Percentiles rank a stretch among this genome's conserved stretches.
Evolutionary conservation across 805 yeast species (phyloP).

Genomic region (Peterozyma xylosa): DNA sequence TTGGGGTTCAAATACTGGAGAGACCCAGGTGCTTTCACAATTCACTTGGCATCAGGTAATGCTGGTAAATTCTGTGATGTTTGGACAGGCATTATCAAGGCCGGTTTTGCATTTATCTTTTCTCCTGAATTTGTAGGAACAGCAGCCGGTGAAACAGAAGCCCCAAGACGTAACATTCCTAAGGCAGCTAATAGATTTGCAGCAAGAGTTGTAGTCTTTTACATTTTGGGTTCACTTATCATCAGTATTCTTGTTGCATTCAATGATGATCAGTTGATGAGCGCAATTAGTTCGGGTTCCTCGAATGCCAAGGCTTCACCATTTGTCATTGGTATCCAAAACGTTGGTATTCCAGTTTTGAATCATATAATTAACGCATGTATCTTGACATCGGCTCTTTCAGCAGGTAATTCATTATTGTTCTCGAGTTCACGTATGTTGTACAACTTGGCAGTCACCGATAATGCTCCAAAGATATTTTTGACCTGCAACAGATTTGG

Average conservation of each 20-base stretch:
- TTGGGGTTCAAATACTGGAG: constrained; percentile 38
- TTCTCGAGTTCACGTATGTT: constrained; percentile 48
- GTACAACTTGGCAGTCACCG: constrained; percentile 49
- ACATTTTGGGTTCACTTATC: constrained; percentile 26
- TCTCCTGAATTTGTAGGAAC: constrained; percentile 22
- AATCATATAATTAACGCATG: constrained; percentile 77
- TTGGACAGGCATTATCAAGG: constrained; percentile 55
- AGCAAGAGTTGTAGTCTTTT: constrained; percentile 23
- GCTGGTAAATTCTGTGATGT: constrained; percentile 60
- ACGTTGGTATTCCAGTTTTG: constrained; percentile 57
- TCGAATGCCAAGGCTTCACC: constrained; percentile 77
- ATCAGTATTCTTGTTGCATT: constrained; percentile 43
- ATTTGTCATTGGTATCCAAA: constrained; percentile 74
- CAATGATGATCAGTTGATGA: constrained; percentile 30
- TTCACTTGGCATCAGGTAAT: constrained; percentile 39
- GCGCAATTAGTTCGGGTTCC: constrained; percentile 38
- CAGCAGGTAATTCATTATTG: constrained; percentile 42
- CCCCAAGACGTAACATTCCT: constrained; percentile 23
- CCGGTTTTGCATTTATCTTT: constrained; percentile 56
- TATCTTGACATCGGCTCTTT: constrained; percentile 38
- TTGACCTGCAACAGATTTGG: constrained; percentile 43
- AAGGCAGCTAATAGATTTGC: constrained; percentile 24
- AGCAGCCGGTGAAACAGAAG: constrained; percentile 24
- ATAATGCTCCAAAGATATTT: constrained; percentile 49
- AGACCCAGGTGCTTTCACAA: constrained; percentile 36